Evolutionary conservation across 1,284 basidiomycete species (phyloP), one percentile per base, ranked within the genome.

Genomic region (Marasmius oreades): DNA sequence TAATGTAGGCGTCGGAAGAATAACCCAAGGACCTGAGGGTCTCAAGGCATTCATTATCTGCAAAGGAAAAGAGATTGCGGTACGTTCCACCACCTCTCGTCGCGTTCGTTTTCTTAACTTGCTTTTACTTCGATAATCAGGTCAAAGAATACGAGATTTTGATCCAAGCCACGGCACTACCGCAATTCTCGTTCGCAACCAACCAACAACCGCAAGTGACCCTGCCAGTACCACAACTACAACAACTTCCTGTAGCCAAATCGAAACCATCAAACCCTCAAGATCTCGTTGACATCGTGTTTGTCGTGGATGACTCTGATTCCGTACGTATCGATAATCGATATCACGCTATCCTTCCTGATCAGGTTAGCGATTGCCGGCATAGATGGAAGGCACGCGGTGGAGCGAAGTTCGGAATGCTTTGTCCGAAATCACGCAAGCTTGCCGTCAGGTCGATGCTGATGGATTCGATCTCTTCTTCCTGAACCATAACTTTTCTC

Each of bases 221-320:
- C 5, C 37, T 16, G 5, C 14, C 37, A 4, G 16, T 42, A 6
- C 39, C 16, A 42, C 39, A 16, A 16, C 10, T 7, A 5, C 20
- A n/a, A 20, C 20, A 16, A 42, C n/a, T 20, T n/a, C 39, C 20
- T 20, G n/a, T 16, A 6, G 7, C 2, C 39, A 42, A 42, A n/a
- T 42, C 39, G 20, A 11, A n/a, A n/a, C 36, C 36, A 37, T 42
- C 16, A 8, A 18, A 8, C 2, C 39, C 39, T 14, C 10, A 11
- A 5, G 39, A 42, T 20, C n/a, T 42, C 11, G 39, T 42, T 7
- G 50, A 63, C 20, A 61, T 70, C 28, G 54, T 66, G 26, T 69
- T 70, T 48, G 53, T 70, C 20, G 60, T 70, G 12, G 68, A 70
- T 55, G 69, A 70, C 55, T 70, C 69, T 8, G 59, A 61, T 28